Evolutionary conservation across 805 yeast species (phyloP).

Genomic region (Isabelozyma pseudorhagii): DNA sequence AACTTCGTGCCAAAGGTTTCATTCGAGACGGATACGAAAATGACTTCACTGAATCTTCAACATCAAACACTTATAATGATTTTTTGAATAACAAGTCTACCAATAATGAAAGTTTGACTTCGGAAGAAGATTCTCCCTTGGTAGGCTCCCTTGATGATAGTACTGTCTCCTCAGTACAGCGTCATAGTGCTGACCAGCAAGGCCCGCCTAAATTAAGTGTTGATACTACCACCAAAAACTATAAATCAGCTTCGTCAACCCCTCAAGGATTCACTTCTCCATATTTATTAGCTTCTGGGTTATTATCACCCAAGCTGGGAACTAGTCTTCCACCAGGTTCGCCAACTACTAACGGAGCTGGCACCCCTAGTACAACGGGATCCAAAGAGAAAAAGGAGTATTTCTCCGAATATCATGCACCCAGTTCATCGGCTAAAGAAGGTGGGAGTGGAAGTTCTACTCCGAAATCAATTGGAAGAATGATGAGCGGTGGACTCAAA

Average conservation of each 20-base stretch:
- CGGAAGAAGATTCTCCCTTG: constrained; percentile 29
- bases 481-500: constrained; percentile 15
- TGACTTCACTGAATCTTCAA: constrained; percentile 3
- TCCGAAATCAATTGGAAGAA: constrained; percentile 22
- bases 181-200: constrained; percentile 9
- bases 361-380: constrained; percentile 9
- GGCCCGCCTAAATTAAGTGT: constrained; percentile 25
- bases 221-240: constrained; percentile 22
- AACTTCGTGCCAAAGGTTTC: constrained; percentile 41
- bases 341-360: constrained; percentile 1
- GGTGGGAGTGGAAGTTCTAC: constrained; percentile 6
- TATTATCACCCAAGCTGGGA: constrained; percentile 48
- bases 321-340: constrained; percentile 12
- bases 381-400: constrained; percentile 4
- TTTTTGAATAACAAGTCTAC: constrained; percentile 1
- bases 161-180: constrained; percentile 19
- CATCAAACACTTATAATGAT: background rate
- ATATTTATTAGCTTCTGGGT: constrained; percentile 61
- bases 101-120: constrained; percentile 18
- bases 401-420: background rate
- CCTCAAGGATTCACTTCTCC: constrained; percentile 66
- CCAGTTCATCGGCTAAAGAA: background rate
- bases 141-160: constrained; percentile 31
- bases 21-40: constrained; percentile 19
- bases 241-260: constrained; percentile 37